Conservation (phyloP, 352 stramenopile genomes). For the Pythium folliculosum region DNA sequence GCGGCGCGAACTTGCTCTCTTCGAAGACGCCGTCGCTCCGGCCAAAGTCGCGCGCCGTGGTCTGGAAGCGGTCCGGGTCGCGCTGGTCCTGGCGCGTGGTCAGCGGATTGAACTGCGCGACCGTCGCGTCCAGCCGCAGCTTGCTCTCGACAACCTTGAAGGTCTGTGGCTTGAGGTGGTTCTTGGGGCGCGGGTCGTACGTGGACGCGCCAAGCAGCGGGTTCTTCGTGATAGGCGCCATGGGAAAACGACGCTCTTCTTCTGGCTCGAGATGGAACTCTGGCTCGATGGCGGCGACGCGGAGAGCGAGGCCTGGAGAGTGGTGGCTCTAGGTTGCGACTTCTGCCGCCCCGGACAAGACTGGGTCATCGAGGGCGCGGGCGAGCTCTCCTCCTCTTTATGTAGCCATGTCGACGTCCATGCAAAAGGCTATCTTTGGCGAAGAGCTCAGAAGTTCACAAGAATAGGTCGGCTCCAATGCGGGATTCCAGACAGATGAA, state of each 20-base stretch:
- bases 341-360: neutral
- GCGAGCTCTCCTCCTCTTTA: neutral
- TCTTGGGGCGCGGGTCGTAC: conserved; percentile 67
- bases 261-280: too few relatives aligned
- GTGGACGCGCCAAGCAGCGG: conserved; percentile 70
- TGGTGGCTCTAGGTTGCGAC: too few relatives aligned
- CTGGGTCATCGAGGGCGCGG: neutral
- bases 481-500: neutral
- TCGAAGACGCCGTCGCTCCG: conserved; percentile 32
- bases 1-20: conserved; percentile 81
- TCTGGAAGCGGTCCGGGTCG: conserved; percentile 59
- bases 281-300: neutral
- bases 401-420: conserved; percentile 10
- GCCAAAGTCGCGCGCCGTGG: conserved; percentile 62
- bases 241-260: conserved; percentile 9
- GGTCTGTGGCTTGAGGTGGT: conserved; percentile 74
- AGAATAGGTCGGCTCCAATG: conserved; percentile 1
- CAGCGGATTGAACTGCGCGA: conserved; percentile 62
- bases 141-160: conserved; percentile 71
- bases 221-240: conserved; percentile 68
- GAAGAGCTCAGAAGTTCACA: neutral
- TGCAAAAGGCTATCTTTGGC: conserved; percentile 12
- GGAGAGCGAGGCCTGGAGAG: neutral
- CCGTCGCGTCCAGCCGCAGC: conserved; percentile 64
- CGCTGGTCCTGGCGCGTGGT: conserved; percentile 58